These are phyloP conservation scores for Chlorella sp. DNA, from an alignment of 139 green algal species.

Conservation along the genomic window DNA sequence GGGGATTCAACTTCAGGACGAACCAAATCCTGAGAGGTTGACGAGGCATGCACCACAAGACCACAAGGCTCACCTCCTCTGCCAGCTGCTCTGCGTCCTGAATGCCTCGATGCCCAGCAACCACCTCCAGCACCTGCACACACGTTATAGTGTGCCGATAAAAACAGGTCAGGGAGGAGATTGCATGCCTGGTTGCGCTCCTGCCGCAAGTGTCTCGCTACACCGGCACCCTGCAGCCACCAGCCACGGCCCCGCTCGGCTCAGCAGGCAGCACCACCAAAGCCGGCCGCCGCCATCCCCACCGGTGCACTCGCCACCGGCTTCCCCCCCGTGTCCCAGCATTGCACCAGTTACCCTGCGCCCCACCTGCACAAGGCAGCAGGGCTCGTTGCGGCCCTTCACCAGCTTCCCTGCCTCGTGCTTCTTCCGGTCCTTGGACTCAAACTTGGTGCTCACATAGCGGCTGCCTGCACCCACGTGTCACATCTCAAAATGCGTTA, in stretches of 20 bases:
- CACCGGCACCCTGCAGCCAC: neutral
- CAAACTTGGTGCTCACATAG: conserved; percentile 48
- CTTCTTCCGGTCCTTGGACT: conserved; percentile 85
- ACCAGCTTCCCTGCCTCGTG: conserved; percentile 64
- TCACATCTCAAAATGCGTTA: too few relatives aligned
- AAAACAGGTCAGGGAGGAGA: too few relatives aligned
- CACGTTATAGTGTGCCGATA: neutral
- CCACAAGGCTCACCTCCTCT: conserved; percentile 16
- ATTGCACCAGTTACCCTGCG: too few relatives aligned
- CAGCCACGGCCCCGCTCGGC: neutral
- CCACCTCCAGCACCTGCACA: conserved; percentile 67
- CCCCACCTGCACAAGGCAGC: conserved; percentile 66
- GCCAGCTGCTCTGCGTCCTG: conserved; percentile 45
- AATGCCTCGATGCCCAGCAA: conserved; percentile 56
- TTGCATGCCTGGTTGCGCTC: neutral
- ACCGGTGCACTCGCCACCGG: neutral
- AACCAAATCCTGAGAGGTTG: too few relatives aligned
- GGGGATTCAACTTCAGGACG: too few relatives aligned
- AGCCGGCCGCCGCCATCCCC: neutral
- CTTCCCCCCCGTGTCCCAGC: neutral
- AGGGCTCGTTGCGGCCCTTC: conserved; percentile 92
- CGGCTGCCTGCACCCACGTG: neutral
- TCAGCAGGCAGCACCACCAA: neutral
- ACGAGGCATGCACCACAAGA: too few relatives aligned
- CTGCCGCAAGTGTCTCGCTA: too few relatives aligned